These are phyloP conservation scores for Exophiala viscosa DNA, from an alignment of 2,329 filamentous ascomycete species.

Conservation along the genomic window DNA sequence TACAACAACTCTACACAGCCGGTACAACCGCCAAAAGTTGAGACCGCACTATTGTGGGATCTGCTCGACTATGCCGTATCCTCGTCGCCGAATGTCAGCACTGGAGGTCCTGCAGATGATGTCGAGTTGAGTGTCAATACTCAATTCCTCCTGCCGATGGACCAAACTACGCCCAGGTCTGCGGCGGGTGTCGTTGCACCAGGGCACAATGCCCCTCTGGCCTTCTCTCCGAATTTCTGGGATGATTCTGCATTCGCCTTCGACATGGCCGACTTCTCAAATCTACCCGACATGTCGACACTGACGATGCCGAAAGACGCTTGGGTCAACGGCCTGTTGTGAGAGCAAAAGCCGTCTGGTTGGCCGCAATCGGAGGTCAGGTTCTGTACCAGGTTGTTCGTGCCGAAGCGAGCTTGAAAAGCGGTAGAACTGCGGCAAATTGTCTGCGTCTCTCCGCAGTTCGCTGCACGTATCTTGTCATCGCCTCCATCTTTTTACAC, in stretches of 20 bases:
- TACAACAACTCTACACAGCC: background rate
- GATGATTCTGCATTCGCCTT: conserved; percentile 16
- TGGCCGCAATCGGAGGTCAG: no score
- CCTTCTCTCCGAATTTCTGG: conserved; percentile 8
- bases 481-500: no score
- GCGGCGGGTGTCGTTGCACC: background rate
- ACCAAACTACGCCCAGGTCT: conserved; percentile 10
- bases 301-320: conserved; percentile 12
- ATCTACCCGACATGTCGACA: conserved; percentile 12
- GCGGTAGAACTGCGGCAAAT: no score
- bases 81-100: conserved; percentile 11
- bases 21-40: conserved; percentile 17
- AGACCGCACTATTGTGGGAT: conserved; percentile 23
- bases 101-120: conserved; percentile 12
- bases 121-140: conserved; percentile 24
- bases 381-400: no score
- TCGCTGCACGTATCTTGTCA: no score
- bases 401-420: no score
- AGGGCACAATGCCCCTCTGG: background rate
- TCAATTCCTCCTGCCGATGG: conserved; percentile 22
- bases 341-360: background rate
- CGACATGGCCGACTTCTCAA: conserved; percentile 21
- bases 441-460: no score
- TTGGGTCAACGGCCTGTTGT: conserved; percentile 16
- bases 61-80: conserved; percentile 25